These are phyloP conservation scores for Colletotrichum liriopes DNA, from an alignment of 2,329 filamentous ascomycete genomes.

Conservation along the genomic window DNA sequence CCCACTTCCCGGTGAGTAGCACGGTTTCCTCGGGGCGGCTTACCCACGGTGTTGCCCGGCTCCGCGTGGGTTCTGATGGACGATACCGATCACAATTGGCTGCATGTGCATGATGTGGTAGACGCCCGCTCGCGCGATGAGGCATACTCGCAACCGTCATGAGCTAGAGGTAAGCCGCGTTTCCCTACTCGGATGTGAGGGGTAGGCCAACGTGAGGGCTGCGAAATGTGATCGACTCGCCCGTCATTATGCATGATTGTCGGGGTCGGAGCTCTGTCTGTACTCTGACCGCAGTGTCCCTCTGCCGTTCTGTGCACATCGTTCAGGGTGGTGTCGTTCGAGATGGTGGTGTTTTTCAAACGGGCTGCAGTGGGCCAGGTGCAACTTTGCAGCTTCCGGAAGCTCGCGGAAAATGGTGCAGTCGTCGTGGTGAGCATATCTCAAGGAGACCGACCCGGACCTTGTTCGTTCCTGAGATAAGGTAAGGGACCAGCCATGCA, in stretches of 20 bases:
- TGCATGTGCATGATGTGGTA: not conserved
- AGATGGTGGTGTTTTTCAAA: not conserved
- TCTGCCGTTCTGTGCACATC: conserved; percentile 1
- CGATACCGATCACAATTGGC: not conserved
- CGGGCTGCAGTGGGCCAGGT: not conserved
- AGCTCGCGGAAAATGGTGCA: not conserved
- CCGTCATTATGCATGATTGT: conserved; percentile 9
- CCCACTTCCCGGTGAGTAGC: conserved; percentile 2
- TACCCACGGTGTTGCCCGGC: not conserved
- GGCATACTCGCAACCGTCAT: not conserved
- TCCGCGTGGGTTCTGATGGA: not conserved
- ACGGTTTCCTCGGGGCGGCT: not conserved
- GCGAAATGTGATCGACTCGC: not conserved
- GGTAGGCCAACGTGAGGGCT: conserved; percentile 1
- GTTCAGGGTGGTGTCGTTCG: not conserved
- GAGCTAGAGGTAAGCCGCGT: not conserved
- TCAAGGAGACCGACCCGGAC: not conserved
- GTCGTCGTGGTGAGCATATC: not conserved
- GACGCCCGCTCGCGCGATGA: not conserved
- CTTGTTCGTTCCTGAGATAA: conserved; percentile 14
- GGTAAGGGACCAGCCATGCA: conserved; percentile 26
- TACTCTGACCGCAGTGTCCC: conserved; percentile 1
- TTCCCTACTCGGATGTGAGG: conserved; percentile 5
- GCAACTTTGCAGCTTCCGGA: not conserved
- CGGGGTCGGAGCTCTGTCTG: not conserved